These are phyloP conservation scores for Saccharomyces cerevisiae DNA, from an alignment of 805 yeast genomes.

Conservation along the genomic window DNA sequence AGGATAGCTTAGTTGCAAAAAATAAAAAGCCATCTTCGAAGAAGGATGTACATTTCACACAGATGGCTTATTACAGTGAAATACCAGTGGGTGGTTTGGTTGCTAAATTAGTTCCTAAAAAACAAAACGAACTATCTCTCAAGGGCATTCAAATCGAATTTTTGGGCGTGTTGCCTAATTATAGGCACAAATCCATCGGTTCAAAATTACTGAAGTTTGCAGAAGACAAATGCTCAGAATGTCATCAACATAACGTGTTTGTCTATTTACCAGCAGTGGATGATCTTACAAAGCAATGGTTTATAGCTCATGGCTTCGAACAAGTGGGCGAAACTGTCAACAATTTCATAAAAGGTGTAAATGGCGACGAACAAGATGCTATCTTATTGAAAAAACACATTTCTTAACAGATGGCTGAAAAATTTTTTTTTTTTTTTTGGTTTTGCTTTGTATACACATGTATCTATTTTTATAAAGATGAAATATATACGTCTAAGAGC, in stretches of 20 bases:
- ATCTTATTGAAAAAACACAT: constrained; percentile 11
- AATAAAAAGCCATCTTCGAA: constrained; percentile 6
- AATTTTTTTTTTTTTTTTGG: background rate
- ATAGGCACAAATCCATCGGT: constrained; percentile 58
- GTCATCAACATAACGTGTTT: constrained; percentile 36
- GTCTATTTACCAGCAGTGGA: constrained; percentile 46
- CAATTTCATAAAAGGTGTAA: constrained; percentile 36
- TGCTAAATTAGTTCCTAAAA: constrained; percentile 41
- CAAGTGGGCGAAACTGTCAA: constrained; percentile 29
- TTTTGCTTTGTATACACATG: background rate
- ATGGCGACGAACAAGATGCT: constrained; percentile 17
- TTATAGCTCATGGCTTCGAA: constrained; percentile 41
- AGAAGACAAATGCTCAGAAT: constrained; percentile 44
- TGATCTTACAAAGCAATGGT: constrained; percentile 42
- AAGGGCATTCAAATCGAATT: constrained; percentile 56
- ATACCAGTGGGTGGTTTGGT: constrained; percentile 75
- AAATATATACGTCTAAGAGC: background rate
- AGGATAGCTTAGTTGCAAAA: constrained; percentile 1
- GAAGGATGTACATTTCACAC: constrained; percentile 16
- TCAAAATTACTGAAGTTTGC: constrained; percentile 47
- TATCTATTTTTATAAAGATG: background rate
- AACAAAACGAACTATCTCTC: constrained; percentile 35
- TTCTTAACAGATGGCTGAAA: background rate
- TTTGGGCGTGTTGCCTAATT: constrained; percentile 58
- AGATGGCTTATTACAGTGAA: constrained; percentile 55